Evolutionary conservation across 805 yeast species (phyloP), one percentile per base, ranked within the genome.

Genomic region (Saturnispora galanensis): DNA sequence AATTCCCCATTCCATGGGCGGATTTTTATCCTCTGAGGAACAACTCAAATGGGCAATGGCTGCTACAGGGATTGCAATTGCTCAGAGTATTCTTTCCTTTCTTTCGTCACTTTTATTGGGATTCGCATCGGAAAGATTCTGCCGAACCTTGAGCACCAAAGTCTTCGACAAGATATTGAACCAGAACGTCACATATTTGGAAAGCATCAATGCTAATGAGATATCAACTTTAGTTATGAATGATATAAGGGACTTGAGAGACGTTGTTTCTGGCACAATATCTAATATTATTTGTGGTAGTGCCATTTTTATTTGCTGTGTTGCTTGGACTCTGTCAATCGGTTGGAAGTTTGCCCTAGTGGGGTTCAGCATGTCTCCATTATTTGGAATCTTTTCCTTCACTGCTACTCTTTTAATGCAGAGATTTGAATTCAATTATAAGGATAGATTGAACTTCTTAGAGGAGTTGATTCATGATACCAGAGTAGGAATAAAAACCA

Each of bases 321-420:
- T 80, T 4, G 65, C 77, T 6, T 93, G 97, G 97, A 79, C 96
- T 0, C 49, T 87, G 1, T 71, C 70, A 0, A 58, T 71, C 10
- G 96, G 96, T 0, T 93, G 97, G 97, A 84, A 81, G 54, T 64
- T 93, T 35, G 76, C 96, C 1, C 63, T 90, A 9, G 93, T 86
- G 2, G 94, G 95, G 2, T 54, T 89, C 10, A 72, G 95, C 0
- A 68, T 88, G 59, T 70, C 84, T 11, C 94, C 96, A 0, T 50
- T 79, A 10, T 77, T 84, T 41, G 77, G 84, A 6, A 48, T 56
- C 0, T 41, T 77, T 3, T 61, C 81, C 30, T 18, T 50, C 8
- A 21, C 45, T 5, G 39, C 49, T 8, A 45, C 55, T 1, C n/a
- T 44, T 8, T 11, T 52, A 7, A 44, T 41, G 37, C 78, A 74